Conservation (phyloP, 441 rosid species). For the Codiaeum variegatum region DNA sequence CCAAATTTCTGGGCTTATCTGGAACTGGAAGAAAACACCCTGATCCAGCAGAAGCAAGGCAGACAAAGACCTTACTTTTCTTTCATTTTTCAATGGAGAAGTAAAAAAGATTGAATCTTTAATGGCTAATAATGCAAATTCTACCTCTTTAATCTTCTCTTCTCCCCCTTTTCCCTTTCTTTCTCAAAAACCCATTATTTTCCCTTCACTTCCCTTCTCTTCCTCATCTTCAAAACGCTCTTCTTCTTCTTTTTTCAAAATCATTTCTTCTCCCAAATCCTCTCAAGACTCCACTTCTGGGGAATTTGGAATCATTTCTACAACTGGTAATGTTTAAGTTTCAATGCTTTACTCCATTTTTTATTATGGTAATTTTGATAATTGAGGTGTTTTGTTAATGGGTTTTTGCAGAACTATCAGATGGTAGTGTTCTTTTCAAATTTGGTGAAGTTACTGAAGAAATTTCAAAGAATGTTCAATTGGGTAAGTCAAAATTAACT, state of each 20-base stretch:
- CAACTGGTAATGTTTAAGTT: slow-evolving; percentile 21
- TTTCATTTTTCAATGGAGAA: too few relatives aligned
- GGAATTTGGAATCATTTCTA: slow-evolving; percentile 29
- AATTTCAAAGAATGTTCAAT: slow-evolving; percentile 25
- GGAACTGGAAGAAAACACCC: too few relatives aligned
- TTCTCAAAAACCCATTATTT: slow-evolving; percentile 11
- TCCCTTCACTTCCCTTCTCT: slow-evolving; percentile 13
- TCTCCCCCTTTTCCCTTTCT: slow-evolving; percentile 1
- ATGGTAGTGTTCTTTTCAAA: slow-evolving; percentile 58
- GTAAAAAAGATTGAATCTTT: too few relatives aligned
- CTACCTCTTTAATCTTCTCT: not conserved
- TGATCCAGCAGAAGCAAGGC: too few relatives aligned
- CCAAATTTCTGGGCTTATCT: too few relatives aligned
- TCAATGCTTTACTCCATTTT: not conserved
- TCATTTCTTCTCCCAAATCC: slow-evolving; percentile 2
- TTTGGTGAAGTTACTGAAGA: slow-evolving; percentile 61
- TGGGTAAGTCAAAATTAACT: slow-evolving; percentile 22
- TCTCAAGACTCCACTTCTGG: slow-evolving; percentile 16
- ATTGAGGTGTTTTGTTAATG: not conserved
- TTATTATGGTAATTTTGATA: not conserved
- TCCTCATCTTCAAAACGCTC: not conserved
- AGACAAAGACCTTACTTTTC: too few relatives aligned
- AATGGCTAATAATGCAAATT: too few relatives aligned
- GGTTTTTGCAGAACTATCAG: slow-evolving; percentile 42
- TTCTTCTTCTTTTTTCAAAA: slow-evolving; percentile 7